Evolutionary conservation across 2,329 filamentous ascomycete species (phyloP).

Genomic region (Paracamarosporium sp.): DNA sequence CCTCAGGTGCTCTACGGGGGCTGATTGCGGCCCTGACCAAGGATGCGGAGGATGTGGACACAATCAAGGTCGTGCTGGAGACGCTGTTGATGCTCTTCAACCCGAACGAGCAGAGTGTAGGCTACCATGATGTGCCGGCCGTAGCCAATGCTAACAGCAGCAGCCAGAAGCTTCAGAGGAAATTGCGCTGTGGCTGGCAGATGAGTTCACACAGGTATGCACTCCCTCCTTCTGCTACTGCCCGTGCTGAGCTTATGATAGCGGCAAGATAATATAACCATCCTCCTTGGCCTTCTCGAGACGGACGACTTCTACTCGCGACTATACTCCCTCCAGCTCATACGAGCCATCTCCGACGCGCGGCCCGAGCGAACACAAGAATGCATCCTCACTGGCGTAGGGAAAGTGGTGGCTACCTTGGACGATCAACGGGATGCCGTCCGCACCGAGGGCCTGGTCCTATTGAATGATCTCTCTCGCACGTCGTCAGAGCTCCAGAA

Average conservation of each 20-base stretch:
- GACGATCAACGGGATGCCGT: constrained; percentile 88
- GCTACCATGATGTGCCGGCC: neutral
- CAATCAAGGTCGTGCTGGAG: constrained; percentile 92
- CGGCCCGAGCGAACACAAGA: constrained; percentile 92
- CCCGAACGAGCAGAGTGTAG: constrained; percentile 65
- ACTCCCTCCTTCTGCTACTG: constrained; percentile 13
- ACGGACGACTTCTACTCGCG: constrained; percentile 87
- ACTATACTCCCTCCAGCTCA: constrained; percentile 87
- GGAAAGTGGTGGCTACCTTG: constrained; percentile 80
- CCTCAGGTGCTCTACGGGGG: constrained; percentile 87
- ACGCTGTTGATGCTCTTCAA: constrained; percentile 93
- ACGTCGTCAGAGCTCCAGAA: constrained; percentile 90
- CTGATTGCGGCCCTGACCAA: constrained; percentile 85
- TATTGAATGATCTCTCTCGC: constrained; percentile 87
- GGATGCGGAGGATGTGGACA: constrained; percentile 94
- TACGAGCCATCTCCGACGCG: constrained; percentile 83
- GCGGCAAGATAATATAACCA: constrained; percentile 93
- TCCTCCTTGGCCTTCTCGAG: constrained; percentile 88
- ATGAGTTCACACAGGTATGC: constrained; percentile 90
- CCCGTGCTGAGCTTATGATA: constrained; percentile 62
- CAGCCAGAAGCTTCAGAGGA: constrained; percentile 94
- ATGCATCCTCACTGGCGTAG: constrained; percentile 88
- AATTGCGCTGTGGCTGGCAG: constrained; percentile 92
- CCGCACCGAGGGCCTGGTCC: constrained; percentile 80
- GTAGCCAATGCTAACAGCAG: constrained; percentile 1